Evolutionary conservation across 257 asterid genomes (phyloP), one percentile per base, ranked within the genome.

Genomic region (Nyctanthes arbortristis): DNA sequence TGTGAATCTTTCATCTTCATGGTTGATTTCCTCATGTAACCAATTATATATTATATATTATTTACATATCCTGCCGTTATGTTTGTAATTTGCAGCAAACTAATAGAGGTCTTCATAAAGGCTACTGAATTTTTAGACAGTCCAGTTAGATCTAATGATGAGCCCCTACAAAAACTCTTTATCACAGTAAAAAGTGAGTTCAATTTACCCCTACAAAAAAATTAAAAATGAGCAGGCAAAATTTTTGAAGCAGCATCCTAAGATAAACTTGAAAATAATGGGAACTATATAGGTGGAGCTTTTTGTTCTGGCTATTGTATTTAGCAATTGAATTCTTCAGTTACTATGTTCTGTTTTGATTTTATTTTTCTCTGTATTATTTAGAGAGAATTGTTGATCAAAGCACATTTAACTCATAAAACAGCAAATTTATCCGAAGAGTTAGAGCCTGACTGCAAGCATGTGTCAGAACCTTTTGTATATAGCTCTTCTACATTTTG

Each of bases 231-330:
- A 93, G 66, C 96, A 91, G 81, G 86, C 92, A 35, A 93, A 93
- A 75, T 93, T 87, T 75, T 93, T 94, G 96, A 89, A 89, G 84
- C 96, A 84, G 83, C 96, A 89, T 69, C 96, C 97, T 0, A 93
- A 91, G 96, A 97, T 89, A 79, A 76, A 61, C 33, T 61, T 57
- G 67, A 76, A n/a, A n/a, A n/a, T 29, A 32, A 45, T 29, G 35
- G 30, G 49, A 60, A 31, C 65, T 11, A 49, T 66, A 43, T 59
- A 43, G 20, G 29, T 40, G 67, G 14, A 12, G 57, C 63, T 64
- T 40, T 66, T 63, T 39, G 13, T 28, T 54, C 56, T 58, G 32
- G 43, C 16, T 33, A 22, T 65, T 68, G 56, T 33, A 63, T 67
- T 73, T 22, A 45, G 45, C 18, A 9, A 11, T n/a, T 25, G 33